These are phyloP conservation scores for Colletotrichum truncatum DNA, from an alignment of 2,329 filamentous ascomycete genomes.

Conservation along the genomic window DNA sequence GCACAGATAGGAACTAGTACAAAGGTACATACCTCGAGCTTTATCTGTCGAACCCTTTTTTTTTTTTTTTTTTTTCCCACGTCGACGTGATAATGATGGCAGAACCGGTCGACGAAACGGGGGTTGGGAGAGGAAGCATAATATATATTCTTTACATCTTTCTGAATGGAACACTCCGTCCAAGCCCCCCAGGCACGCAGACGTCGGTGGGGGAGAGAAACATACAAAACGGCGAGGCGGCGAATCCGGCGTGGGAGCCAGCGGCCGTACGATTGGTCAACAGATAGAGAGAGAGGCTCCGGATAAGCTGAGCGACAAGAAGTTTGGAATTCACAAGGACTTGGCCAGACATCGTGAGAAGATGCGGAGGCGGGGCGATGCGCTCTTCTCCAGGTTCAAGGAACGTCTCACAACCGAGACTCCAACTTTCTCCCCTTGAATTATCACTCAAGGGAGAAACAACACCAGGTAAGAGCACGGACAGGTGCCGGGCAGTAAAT, in stretches of 20 bases:
- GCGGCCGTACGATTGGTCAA: neutral
- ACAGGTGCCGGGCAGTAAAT: neutral
- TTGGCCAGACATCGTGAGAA: neutral
- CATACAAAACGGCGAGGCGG: constrained; percentile 22
- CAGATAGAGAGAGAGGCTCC: no score
- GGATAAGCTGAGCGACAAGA: neutral
- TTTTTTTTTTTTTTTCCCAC: no score
- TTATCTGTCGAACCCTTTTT: constrained; percentile 10
- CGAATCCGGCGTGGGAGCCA: constrained; percentile 14
- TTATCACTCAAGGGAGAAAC: constrained; percentile 1
- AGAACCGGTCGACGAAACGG: neutral
- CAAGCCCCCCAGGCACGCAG: constrained; percentile 9
- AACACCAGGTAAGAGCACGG: constrained; percentile 2
- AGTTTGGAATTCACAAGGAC: constrained; percentile 4
- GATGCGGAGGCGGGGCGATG: constrained; percentile 11
- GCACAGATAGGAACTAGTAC: neutral
- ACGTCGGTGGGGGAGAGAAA: neutral
- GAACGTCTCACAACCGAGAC: neutral
- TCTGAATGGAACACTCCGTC: neutral
- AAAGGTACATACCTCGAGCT: constrained; percentile 16
- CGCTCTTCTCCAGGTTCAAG: constrained; percentile 7
- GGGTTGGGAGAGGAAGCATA: neutral
- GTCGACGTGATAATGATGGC: neutral
- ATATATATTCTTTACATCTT: constrained; percentile 7
- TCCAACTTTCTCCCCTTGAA: neutral